Percentiles rank a stretch among this genome's conserved stretches.
Conservation (phyloP, 331 rosid species). For the Cydonia oblonga region DNA sequence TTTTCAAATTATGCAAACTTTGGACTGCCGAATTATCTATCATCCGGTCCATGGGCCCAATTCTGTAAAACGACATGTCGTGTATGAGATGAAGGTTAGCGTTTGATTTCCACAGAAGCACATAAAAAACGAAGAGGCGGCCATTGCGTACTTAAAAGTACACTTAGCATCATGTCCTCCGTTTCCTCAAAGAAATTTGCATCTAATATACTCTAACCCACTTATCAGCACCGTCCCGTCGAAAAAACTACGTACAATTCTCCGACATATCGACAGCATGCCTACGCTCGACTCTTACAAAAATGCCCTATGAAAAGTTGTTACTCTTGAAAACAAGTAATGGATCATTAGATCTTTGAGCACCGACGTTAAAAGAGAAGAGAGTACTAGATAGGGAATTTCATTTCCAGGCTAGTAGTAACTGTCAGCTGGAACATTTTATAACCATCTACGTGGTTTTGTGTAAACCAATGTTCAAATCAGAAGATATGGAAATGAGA, state of each 20-base stretch:
- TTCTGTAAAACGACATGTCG: too few relatives aligned
- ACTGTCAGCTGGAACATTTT: not conserved
- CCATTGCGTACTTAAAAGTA: not conserved
- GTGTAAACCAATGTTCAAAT: slow-evolving; percentile 73
- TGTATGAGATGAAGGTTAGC: too few relatives aligned
- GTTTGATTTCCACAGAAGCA: not conserved
- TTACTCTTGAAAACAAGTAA: not conserved
- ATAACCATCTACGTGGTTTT: slow-evolving; percentile 24
- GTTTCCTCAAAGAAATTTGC: not conserved
- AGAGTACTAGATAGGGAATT: not conserved
- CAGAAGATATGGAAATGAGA: slow-evolving; percentile 84
- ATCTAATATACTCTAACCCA: not conserved
- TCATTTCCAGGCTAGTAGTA: not conserved
- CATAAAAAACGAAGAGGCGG: not conserved
- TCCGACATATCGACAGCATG: not conserved
- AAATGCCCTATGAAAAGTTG: not conserved
- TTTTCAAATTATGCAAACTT: too few relatives aligned
- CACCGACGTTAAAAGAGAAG: not conserved
- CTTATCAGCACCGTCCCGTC: not conserved
- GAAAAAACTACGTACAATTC: not conserved
- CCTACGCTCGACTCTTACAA: not conserved
- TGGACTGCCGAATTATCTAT: too few relatives aligned
- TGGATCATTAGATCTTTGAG: not conserved
- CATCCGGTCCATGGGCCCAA: too few relatives aligned
- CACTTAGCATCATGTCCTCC: not conserved